These are phyloP conservation scores for Leccinum subfulvum DNA, from an alignment of 1,284 basidiomycete genomes.

Conservation along the genomic window DNA sequence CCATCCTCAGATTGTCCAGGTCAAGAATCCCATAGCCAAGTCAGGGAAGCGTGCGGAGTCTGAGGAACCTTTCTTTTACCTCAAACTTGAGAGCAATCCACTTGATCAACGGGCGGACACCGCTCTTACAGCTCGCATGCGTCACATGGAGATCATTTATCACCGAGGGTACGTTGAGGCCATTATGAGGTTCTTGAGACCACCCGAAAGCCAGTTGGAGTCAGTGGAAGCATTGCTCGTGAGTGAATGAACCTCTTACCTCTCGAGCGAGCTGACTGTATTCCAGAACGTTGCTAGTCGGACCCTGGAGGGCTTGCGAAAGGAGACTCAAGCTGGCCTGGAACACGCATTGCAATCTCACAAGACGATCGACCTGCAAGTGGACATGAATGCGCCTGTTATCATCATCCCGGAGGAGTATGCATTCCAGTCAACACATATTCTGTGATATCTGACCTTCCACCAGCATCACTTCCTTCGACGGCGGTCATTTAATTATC, in stretches of 20 bases:
- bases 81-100: conserved; percentile 93
- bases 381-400: conserved; percentile 97
- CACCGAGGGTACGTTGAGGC: conserved; percentile 94
- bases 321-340: conserved; percentile 92
- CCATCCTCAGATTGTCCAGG: conserved; percentile 91
- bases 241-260: conserved; percentile 22
- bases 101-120: conserved; percentile 92
- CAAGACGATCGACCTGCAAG: conserved; percentile 93
- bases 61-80: conserved; percentile 85
- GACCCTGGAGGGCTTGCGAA: conserved; percentile 91
- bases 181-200: conserved; percentile 90
- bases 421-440: conserved; percentile 22
- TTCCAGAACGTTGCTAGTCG: conserved; percentile 85
- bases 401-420: conserved; percentile 96
- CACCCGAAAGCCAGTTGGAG: conserved; percentile 93
- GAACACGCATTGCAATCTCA: conserved; percentile 92
- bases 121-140: conserved; percentile 87
- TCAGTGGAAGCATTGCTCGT: conserved; percentile 89
- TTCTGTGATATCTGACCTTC: conserved; percentile 16
- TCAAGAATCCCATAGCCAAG: conserved; percentile 57
- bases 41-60: conserved; percentile 32
- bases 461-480: conserved; percentile 67
- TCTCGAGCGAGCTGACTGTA: conserved; percentile 10
- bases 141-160: conserved; percentile 98
- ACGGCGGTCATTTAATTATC: conserved; percentile 87